A percentile compares a stretch with the other conserved stretches of the same genome.
Evolutionary conservation across 1,284 basidiomycete genomes (phyloP).

Genomic region (Naganishia sp.): DNA sequence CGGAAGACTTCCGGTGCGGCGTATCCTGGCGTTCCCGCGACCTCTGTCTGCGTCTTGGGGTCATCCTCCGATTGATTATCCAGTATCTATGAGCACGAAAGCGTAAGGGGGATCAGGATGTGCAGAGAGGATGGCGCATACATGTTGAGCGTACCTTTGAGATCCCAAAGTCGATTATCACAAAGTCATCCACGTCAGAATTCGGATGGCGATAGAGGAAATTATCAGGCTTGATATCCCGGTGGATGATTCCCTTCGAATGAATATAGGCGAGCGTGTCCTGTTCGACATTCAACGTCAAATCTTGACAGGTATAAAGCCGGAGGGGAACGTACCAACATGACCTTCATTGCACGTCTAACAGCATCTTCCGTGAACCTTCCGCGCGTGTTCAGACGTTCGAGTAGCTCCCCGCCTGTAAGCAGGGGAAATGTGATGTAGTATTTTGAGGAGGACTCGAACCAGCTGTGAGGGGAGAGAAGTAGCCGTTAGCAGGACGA

Average conservation of each 20-base stretch:
- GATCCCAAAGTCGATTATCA: constrained; percentile 35
- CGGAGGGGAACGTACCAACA: constrained; percentile 15
- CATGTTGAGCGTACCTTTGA: constrained; percentile 25
- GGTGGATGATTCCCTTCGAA: constrained; percentile 30
- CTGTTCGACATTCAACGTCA: not conserved
- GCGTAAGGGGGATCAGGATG: not conserved
- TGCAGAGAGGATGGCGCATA: too few species aligned
- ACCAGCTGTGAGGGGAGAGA: constrained; percentile 28
- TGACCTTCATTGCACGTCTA: constrained; percentile 28
- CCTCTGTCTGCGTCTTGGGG: constrained; percentile 31
- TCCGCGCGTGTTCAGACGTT: constrained; percentile 30
- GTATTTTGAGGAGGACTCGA: constrained; percentile 33
- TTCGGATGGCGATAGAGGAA: constrained; percentile 32
- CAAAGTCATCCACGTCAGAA: constrained; percentile 33
- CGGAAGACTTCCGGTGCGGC: constrained; percentile 34
- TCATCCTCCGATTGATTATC: constrained; percentile 30
- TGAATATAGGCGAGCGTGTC: constrained; percentile 36
- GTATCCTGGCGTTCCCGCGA: constrained; percentile 35
- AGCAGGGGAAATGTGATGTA: constrained; percentile 33
- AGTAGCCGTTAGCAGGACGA: not conserved
- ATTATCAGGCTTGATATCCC: constrained; percentile 36
- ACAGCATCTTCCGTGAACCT: constrained; percentile 32
- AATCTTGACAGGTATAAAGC: not conserved
- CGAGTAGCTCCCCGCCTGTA: constrained; percentile 34
- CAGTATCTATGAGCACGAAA: constrained; percentile 15